These are phyloP conservation scores for Pythium diclinum DNA, from an alignment of 352 stramenopile genomes.

Conservation along the genomic window DNA sequence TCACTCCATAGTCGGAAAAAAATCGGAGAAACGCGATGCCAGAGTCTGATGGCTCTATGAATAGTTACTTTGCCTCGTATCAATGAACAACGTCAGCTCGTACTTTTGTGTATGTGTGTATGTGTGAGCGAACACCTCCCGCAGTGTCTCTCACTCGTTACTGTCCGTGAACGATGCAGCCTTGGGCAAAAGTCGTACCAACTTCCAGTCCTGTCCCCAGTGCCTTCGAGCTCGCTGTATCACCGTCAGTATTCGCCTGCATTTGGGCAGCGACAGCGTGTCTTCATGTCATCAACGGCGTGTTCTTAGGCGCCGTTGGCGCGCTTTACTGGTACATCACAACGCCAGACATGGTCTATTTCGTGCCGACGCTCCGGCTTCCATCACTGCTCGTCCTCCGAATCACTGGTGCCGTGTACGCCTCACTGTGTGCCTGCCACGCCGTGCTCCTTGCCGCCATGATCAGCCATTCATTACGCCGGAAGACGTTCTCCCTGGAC, in stretches of 20 bases:
- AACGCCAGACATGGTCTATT: slow-evolving; percentile 8
- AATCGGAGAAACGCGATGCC: no score
- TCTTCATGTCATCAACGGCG: slow-evolving; percentile 6
- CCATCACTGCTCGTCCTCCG: neutral
- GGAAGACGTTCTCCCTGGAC: neutral
- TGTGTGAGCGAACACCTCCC: no score
- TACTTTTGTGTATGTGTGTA: no score
- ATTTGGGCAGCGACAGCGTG: neutral
- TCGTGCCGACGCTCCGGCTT: slow-evolving; percentile 7
- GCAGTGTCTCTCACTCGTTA: no score
- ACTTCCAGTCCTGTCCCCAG: no score
- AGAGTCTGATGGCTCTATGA: no score
- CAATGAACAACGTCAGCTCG: no score
- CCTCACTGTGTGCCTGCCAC: neutral
- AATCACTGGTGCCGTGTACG: neutral
- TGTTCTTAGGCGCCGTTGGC: neutral
- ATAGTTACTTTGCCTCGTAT: no score
- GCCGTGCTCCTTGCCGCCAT: neutral
- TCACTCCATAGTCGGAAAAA: no score
- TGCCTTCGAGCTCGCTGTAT: neutral
- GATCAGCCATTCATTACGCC: neutral
- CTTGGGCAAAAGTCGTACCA: no score
- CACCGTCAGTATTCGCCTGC: neutral
- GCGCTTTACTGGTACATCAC: slow-evolving; percentile 25
- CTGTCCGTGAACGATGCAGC: no score